Base-by-base conservation (phyloP, 208 protist genomes). In the Leishmania martiniquensis region DNA sequence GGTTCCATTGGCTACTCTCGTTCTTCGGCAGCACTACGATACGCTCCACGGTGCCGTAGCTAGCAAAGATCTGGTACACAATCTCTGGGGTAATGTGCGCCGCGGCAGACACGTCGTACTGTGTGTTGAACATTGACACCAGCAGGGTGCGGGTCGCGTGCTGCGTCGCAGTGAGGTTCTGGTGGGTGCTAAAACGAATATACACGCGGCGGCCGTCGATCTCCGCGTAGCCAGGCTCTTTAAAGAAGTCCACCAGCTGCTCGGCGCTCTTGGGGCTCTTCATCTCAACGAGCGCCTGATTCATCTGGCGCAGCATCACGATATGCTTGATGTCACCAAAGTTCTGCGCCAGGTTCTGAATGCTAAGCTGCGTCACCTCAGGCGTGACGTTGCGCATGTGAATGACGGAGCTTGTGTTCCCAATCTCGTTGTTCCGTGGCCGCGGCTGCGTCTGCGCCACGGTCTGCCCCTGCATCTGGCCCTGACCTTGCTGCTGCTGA, bases 291-390 rank as follows among this genome's bases (percentile, higher is more conserved):
- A 98, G 88, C 12, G 95, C 93, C 87, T 98, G 95, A 71, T 98
- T 97, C 93, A 96, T 98, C 84, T 97, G 92, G 3, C 95, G 89
- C 66, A 98, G 93, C 95, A 98, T 97, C 39, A 98, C 95, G 85
- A 98, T 93, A 83, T 97, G 94, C 74, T 94, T 93, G 66, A 98
- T 93, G 57, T 94, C 89, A 67, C 95, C 95, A 78, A 98, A 98
- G 76, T 95, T 91, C 71, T 92, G 87, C 34, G 87, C 90, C 54
- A 98, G 72, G 60, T 90, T 95, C 70, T 97, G 91, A 66, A 98
- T 92, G 78, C 93, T 94, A 72, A 95, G 85, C 86, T 98, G 95
- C 62, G 93, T 97, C 67, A 98, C 93, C 44, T 97, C 93, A 7
- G 93, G 91, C 13, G 93, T 97, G 60, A 98, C 94, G 72, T 98